Percentiles rank a stretch among this genome's conserved stretches.
phyloP scores from a whole-genome alignment of 2,329 filamentous ascomycete species.

The Neurospora sp. region DNA sequence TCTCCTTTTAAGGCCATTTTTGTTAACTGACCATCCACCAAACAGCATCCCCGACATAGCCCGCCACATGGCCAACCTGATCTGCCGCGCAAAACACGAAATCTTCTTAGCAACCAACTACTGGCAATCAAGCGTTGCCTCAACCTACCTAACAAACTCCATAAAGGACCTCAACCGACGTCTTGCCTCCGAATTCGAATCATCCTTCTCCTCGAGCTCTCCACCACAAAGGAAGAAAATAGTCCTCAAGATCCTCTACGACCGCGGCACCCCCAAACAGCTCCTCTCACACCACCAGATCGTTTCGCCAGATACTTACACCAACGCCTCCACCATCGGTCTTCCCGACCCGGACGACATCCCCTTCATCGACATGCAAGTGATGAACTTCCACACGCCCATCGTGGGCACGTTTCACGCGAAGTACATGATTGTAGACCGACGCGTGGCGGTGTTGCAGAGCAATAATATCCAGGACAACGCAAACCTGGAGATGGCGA shows the following conservation, averaged over 20 bases:
- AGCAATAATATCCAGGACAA: slow-evolving; percentile 76
- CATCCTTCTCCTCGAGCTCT: slow-evolving; percentile 7
- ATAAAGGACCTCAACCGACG: slow-evolving; percentile 59
- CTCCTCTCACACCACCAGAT: slow-evolving; percentile 53
- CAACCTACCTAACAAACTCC: slow-evolving; percentile 56
- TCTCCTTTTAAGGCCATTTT: too few relatives aligned
- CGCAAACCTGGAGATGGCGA: slow-evolving; percentile 74
- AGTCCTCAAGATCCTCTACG: slow-evolving; percentile 66
- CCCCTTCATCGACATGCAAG: slow-evolving; percentile 60
- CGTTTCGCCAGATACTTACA: slow-evolving; percentile 48
- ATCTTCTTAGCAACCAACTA: slow-evolving; percentile 68
- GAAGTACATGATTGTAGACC: slow-evolving; percentile 70
- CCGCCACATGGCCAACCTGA: slow-evolving; percentile 66
- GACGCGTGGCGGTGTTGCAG: slow-evolving; percentile 58
- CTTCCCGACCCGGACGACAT: slow-evolving; percentile 56
- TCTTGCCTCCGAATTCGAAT: slow-evolving; percentile 42
- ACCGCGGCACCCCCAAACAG: slow-evolving; percentile 57
- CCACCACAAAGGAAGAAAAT: slow-evolving; percentile 28
- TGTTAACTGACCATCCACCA: background rate
- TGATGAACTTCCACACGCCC: slow-evolving; percentile 62
- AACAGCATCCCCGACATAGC: slow-evolving; percentile 54
- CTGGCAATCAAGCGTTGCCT: slow-evolving; percentile 61
- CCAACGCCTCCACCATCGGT: slow-evolving; percentile 40
- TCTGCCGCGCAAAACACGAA: slow-evolving; percentile 61
- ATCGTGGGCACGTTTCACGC: slow-evolving; percentile 66